A percentile compares a stretch with the other conserved stretches of the same genome.
These are phyloP conservation scores for Whalleya microplaca DNA, from an alignment of 2,329 filamentous ascomycete species.

Conservation along the genomic window DNA sequence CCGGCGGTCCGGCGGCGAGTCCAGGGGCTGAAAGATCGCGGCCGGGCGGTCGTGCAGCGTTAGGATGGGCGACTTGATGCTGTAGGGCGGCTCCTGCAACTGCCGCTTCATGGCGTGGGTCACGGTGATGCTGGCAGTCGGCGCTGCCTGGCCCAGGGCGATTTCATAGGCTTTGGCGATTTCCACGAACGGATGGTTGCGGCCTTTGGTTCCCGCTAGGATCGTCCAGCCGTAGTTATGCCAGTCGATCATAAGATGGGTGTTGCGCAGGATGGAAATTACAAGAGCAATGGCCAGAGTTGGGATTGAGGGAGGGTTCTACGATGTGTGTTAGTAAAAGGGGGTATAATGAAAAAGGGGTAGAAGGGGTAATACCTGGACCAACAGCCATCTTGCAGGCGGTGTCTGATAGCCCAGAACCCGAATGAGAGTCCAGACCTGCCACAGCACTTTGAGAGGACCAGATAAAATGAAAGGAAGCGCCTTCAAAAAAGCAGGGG, in stretches of 20 bases:
- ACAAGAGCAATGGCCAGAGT: slow-evolving; percentile 78
- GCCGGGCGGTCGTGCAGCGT: slow-evolving; percentile 88
- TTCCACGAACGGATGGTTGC: slow-evolving; percentile 73
- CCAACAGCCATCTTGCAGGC: slow-evolving; percentile 82
- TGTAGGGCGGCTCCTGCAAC: slow-evolving; percentile 66
- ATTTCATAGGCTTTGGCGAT: slow-evolving; percentile 80
- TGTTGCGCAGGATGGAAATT: slow-evolving; percentile 76
- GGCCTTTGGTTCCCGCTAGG: slow-evolving; percentile 64
- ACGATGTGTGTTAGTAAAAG: slow-evolving; percentile 19
- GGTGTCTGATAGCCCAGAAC: slow-evolving; percentile 74
- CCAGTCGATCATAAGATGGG: slow-evolving; percentile 90
- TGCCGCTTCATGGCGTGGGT: slow-evolving; percentile 85
- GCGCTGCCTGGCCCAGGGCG: slow-evolving; percentile 68
- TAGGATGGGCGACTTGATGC: slow-evolving; percentile 65
- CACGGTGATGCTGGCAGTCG: slow-evolving; percentile 79
- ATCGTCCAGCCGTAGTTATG: slow-evolving; percentile 99
- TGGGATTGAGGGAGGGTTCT: slow-evolving; percentile 95
- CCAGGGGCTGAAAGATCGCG: slow-evolving; percentile 75
- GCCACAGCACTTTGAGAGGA: slow-evolving; percentile 85
- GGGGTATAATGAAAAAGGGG: slow-evolving; percentile 15
- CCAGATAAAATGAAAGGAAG: slow-evolving; percentile 78
- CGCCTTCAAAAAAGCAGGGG: slow-evolving; percentile 69
- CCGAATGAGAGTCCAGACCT: slow-evolving; percentile 71
- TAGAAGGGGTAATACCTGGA: slow-evolving; percentile 59
- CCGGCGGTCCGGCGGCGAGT: slow-evolving; percentile 48